A percentile compares a stretch with the other conserved stretches of the same genome.
These are phyloP conservation scores for Heliamphora ciliata DNA, from an alignment of 179 eudicot genomes.

Conservation along the genomic window DNA sequence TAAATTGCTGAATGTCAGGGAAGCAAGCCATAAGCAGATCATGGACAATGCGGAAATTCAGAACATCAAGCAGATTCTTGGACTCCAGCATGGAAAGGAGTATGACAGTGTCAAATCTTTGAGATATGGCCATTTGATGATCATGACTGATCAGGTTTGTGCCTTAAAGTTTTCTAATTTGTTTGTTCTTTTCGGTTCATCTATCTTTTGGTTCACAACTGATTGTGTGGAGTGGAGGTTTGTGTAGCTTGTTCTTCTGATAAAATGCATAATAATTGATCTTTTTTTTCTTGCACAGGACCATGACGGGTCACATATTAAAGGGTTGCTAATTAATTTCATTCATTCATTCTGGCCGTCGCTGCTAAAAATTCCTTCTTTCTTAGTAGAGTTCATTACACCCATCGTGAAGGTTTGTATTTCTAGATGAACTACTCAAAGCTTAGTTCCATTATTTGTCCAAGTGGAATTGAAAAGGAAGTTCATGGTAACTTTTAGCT, in stretches of 20 bases:
- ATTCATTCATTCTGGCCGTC: constrained; percentile 94
- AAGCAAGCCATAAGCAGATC: constrained; percentile 77
- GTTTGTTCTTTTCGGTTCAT: neutral
- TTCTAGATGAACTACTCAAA: neutral
- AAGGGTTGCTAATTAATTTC: constrained; percentile 76
- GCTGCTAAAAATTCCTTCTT: constrained; percentile 62
- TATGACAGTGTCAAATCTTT: constrained; percentile 57
- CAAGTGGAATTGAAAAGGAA: neutral
- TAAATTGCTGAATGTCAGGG: constrained; percentile 90
- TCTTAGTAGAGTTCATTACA: constrained; percentile 71
- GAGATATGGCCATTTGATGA: constrained; percentile 94
- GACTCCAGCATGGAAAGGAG: constrained; percentile 69
- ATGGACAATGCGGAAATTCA: constrained; percentile 73
- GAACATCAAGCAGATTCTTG: constrained; percentile 67
- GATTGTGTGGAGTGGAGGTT: neutral
- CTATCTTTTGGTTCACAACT: neutral
- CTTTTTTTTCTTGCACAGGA: constrained; percentile 42
- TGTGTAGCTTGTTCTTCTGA: neutral
- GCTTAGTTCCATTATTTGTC: neutral
- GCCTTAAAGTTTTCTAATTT: neutral
- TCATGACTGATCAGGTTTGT: constrained; percentile 94
- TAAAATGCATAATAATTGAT: neutral
- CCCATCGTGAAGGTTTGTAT: constrained; percentile 74
- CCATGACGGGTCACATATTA: constrained; percentile 97
- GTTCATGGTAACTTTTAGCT: constrained; percentile 9